Percentiles rank a stretch among this genome's conserved stretches.
Evolutionary conservation across 495 filamentous ascomycete genomes (phyloP).

Genomic region (Talaromyces proteolyticus): DNA sequence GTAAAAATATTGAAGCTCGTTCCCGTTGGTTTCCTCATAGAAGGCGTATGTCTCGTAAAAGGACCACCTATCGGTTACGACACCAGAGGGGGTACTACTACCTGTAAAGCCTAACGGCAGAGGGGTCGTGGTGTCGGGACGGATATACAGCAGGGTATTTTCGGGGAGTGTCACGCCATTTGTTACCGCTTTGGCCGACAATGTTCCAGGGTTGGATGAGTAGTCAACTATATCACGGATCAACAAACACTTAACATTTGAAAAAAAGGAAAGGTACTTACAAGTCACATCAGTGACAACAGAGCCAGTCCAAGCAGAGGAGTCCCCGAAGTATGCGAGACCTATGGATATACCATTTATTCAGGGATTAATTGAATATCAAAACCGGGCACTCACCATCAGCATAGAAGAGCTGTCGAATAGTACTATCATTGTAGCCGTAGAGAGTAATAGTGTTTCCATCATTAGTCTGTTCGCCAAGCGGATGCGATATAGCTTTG

Average conservation of each 20-base stretch:
- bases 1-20: constrained; percentile 15
- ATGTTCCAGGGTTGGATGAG: constrained; percentile 4
- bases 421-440: background rate
- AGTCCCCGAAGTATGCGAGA: constrained; percentile 18
- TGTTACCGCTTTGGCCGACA: constrained; percentile 15
- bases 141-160: constrained; percentile 16
- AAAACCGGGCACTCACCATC: constrained; percentile 10
- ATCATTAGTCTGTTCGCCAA: background rate
- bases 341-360: constrained; percentile 6
- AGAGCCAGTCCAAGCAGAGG: constrained; percentile 15
- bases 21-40: constrained; percentile 11
- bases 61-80: constrained; percentile 7
- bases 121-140: constrained; percentile 10
- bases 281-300: constrained; percentile 19
- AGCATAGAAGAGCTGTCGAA: constrained; percentile 12
- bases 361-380: background rate
- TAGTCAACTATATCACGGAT: constrained; percentile 7
- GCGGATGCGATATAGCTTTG: background rate
- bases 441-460: background rate
- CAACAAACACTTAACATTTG: background rate
- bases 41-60: constrained; percentile 17
- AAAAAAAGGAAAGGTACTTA: constrained; percentile 3
- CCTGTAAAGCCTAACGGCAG: constrained; percentile 17
- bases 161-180: constrained; percentile 13
- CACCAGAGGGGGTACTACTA: constrained; percentile 9